Evolutionary conservation across 371 early-diverging fungal species (phyloP), one percentile per base, ranked within the genome.

Genomic region (Basidiobolus meristosporus): DNA sequence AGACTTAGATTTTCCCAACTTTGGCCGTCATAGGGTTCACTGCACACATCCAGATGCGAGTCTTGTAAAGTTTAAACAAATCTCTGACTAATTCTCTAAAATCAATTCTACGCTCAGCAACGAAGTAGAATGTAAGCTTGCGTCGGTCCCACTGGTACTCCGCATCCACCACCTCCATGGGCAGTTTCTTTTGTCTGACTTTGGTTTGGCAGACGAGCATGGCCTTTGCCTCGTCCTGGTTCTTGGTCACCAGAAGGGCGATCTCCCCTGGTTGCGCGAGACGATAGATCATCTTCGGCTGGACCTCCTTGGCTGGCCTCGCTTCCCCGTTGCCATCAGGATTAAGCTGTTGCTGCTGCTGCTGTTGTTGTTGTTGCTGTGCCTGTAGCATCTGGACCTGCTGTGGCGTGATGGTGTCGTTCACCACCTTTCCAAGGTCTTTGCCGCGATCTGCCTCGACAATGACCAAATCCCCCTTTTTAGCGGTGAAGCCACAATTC

Each of bases 1-100:
- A 21, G 17, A 37, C 20, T 11, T 21, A 22, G 38, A 2, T 37
- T 19, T 19, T 19, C 11, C 22, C 38, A 16, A 37, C 12, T 18
- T 19, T 20, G 20, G 22, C 31, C 12, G 33, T 51, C 6, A 48
- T 33, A 2, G 54, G 55, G 44, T 54, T 53, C 7, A 59, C 63
- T 19, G 68, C 74, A 47, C 65, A 70, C 92, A 97, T 91, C 99
- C 99, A 99, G 48, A 99, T 98, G 37, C 99, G 79, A 5, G 95
- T 96, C 65, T 98, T 98, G 67, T 95, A 98, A 30, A 89, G 77
- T 59, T 95, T 96, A 66, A 98, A 99, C 36, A 98, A 65, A 38
- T 98, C 98, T 30, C 92, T 77, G 41, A 98, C 98, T 23, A 98
- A 70, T 50, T 98, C 98, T 39, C 98, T 75, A 59, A 99, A 99